A percentile compares a stretch with the other conserved stretches of the same genome.
These are phyloP conservation scores for Alopecurus myosuroides DNA, from an alignment of 176 grass and related monocot genomes.

Conservation along the genomic window DNA sequence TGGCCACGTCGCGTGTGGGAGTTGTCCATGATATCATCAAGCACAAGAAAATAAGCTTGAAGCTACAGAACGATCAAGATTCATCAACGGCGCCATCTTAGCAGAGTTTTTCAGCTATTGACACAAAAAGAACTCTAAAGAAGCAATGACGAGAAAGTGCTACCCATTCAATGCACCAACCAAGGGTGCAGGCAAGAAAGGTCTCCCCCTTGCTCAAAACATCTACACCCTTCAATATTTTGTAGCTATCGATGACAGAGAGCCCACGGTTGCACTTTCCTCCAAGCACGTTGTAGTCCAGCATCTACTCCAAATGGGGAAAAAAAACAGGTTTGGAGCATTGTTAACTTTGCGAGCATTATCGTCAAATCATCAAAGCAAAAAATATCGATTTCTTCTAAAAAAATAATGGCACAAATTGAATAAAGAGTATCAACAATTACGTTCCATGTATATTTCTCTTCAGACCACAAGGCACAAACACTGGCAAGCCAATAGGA, in stretches of 20 bases:
- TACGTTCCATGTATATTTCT: slow-evolving; percentile 8
- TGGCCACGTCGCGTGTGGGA: slow-evolving; percentile 89
- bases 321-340: slow-evolving; percentile 24
- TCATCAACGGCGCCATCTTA: neutral
- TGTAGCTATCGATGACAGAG: slow-evolving; percentile 94
- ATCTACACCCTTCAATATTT: slow-evolving; percentile 61
- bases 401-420: slow-evolving; percentile 8
- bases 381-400: neutral
- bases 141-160: neutral
- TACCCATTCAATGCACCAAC: slow-evolving; percentile 99
- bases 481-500: neutral
- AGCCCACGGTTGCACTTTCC: slow-evolving; percentile 90
- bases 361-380: slow-evolving; percentile 2
- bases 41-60: slow-evolving; percentile 97
- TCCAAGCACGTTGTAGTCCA: slow-evolving; percentile 97
- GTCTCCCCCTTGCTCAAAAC: slow-evolving; percentile 60
- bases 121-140: neutral
- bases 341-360: neutral
- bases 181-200: slow-evolving; percentile 85
- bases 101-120: neutral
- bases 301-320: slow-evolving; percentile 59
- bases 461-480: neutral
- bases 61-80: slow-evolving; percentile 47
- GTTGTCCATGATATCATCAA: slow-evolving; percentile 99
- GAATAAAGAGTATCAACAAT: slow-evolving; percentile 1